Evolutionary conservation across 2,329 filamentous ascomycete genomes (phyloP).

Genomic region (Paraconiothyrium brasiliense): DNA sequence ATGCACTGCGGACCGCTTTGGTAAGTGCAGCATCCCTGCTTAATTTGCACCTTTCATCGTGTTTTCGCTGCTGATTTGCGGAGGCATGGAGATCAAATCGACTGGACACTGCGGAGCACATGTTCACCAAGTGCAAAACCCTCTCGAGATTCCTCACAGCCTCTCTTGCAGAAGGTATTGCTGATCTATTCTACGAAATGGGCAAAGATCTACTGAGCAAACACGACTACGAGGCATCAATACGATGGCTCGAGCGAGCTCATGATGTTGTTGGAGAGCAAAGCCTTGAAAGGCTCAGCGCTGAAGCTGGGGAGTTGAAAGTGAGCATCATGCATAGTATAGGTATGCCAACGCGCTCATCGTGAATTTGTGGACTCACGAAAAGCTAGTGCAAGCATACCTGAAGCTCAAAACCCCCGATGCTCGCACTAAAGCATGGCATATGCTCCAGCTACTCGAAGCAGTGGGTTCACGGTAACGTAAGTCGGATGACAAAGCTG

Average conservation of each 20-base stretch:
- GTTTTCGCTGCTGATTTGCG: conserved; percentile 1
- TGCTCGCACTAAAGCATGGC: conserved; percentile 61
- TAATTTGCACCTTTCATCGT: not conserved
- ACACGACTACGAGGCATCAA: conserved; percentile 64
- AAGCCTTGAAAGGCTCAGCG: conserved; percentile 64
- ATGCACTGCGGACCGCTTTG: conserved; percentile 71
- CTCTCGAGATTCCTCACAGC: conserved; percentile 56
- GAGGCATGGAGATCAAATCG: conserved; percentile 79
- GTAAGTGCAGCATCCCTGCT: conserved; percentile 56
- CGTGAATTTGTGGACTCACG: conserved; percentile 18
- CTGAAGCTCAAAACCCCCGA: conserved; percentile 60
- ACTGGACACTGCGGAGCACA: conserved; percentile 79
- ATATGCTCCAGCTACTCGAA: conserved; percentile 69
- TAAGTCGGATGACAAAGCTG: not conserved
- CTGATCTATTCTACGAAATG: conserved; percentile 76
- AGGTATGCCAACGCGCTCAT: conserved; percentile 33
- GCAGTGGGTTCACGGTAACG: conserved; percentile 39
- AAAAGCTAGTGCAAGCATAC: conserved; percentile 62
- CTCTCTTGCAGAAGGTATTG: conserved; percentile 66
- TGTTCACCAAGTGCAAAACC: conserved; percentile 70
- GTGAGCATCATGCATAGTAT: conserved; percentile 70
- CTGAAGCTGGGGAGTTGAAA: conserved; percentile 70
- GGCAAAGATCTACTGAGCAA: conserved; percentile 68
- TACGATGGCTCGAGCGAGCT: conserved; percentile 79
- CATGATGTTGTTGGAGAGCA: conserved; percentile 66